Evolutionary conservation across 768 basidiomycete species (phyloP).

Genomic region (Trametes sanguinea): DNA sequence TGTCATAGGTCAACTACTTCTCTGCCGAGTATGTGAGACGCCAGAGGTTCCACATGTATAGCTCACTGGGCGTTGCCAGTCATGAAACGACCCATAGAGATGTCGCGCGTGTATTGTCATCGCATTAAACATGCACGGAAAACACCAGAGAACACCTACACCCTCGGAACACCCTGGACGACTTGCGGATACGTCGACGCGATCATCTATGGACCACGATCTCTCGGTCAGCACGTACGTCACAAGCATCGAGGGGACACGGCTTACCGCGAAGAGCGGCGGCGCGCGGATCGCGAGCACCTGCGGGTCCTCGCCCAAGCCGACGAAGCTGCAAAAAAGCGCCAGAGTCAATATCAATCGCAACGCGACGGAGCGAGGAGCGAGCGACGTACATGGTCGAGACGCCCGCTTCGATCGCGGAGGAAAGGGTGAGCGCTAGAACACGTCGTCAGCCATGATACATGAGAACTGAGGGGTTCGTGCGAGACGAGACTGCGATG

Average conservation of each 20-base stretch:
- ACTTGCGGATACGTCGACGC: slow-evolving; percentile 69
- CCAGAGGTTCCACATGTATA: no score
- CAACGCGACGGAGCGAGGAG: not conserved
- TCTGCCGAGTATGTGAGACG: no score
- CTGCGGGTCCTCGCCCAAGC: slow-evolving; percentile 81
- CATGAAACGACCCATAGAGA: no score
- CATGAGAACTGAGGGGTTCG: no score
- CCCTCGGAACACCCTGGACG: slow-evolving; percentile 55
- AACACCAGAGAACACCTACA: slow-evolving; percentile 17
- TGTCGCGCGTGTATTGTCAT: no score
- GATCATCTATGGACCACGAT: slow-evolving; percentile 50
- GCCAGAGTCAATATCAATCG: not conserved
- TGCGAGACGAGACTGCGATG: not conserved
- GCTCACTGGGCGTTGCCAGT: no score
- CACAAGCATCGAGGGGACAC: not conserved
- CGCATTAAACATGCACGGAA: no score
- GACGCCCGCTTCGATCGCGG: slow-evolving; percentile 82
- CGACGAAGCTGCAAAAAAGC: slow-evolving; percentile 65
- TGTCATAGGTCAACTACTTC: no score
- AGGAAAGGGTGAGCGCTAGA: slow-evolving; percentile 65
- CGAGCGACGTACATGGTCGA: slow-evolving; percentile 68
- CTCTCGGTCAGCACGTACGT: not conserved
- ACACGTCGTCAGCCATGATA: not conserved
- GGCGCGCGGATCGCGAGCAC: slow-evolving; percentile 74
- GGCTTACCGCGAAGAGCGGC: slow-evolving; percentile 60